Conservation (phyloP, 2,329 filamentous ascomycete species). For the Ceratocystis colombiana region DNA sequence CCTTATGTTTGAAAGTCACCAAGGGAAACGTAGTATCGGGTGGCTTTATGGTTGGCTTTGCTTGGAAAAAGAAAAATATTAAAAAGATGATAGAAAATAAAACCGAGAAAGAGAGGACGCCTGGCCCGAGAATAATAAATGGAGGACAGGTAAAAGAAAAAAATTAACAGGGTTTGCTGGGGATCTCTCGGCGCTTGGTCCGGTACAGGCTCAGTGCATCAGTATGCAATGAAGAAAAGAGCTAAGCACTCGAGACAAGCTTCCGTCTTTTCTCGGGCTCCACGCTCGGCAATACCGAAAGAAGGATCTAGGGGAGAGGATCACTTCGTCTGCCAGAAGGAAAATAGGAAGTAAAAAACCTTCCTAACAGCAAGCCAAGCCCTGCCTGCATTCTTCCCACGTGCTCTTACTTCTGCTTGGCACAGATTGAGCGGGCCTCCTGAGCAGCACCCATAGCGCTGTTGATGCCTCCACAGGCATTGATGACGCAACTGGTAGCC, state of each 20-base stretch:
- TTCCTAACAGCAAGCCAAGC: background rate
- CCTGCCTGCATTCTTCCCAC: background rate
- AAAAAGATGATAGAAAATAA: no score
- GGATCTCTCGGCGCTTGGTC: background rate
- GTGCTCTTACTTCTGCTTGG: background rate
- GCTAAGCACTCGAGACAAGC: background rate
- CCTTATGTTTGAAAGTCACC: no score
- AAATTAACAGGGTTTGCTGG: background rate
- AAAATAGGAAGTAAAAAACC: background rate
- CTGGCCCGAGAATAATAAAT: no score
- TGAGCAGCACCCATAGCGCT: background rate
- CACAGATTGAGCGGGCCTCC: constrained; percentile 17
- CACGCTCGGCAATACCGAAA: background rate
- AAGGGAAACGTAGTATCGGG: no score
- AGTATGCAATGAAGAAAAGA: background rate
- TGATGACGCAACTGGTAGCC: constrained; percentile 10
- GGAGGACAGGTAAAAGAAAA: background rate
- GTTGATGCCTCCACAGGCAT: background rate
- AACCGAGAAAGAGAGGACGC: no score
- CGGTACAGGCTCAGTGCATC: background rate
- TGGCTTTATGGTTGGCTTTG: no score
- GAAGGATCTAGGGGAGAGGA: background rate
- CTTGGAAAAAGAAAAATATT: no score
- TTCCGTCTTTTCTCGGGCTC: background rate
- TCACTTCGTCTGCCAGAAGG: background rate